Percentiles rank a stretch among this genome's conserved stretches.
phyloP scores from a whole-genome alignment of 2,329 filamentous ascomycete species.

The Tympanopsis confertula region DNA sequence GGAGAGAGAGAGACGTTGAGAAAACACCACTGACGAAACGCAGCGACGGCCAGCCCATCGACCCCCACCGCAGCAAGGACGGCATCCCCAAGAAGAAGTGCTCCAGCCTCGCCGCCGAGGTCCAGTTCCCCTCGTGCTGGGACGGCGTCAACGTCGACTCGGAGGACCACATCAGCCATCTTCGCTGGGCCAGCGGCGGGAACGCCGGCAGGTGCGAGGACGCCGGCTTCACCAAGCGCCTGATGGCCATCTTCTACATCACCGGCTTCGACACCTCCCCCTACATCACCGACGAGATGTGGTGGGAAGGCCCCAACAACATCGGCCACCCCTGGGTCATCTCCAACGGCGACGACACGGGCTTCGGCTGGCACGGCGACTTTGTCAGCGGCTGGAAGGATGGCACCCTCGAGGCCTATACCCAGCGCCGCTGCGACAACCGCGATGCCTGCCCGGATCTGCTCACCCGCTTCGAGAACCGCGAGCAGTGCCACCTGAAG shows the following conservation, averaged over 20 bases:
- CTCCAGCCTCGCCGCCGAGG: constrained; percentile 35
- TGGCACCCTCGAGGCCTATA: too few relatives aligned
- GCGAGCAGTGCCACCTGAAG: too few relatives aligned
- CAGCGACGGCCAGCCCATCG: constrained; percentile 42
- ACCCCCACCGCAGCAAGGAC: constrained; percentile 29
- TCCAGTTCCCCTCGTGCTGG: constrained; percentile 53
- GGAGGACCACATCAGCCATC: constrained; percentile 40
- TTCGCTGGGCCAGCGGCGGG: constrained; percentile 34
- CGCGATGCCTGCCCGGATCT: too few relatives aligned
- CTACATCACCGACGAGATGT: constrained; percentile 35
- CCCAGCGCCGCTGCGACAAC: too few relatives aligned
- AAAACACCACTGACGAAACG: constrained; percentile 40
- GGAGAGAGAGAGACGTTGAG: too few relatives aligned
- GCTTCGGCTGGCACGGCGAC: too few relatives aligned
- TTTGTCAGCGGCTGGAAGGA: too few relatives aligned
- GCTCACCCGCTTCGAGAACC: too few relatives aligned
- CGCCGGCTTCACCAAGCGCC: constrained; percentile 37
- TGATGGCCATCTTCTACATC: constrained; percentile 49
- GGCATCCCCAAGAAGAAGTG: constrained; percentile 43
- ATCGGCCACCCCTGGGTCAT: constrained; percentile 38
- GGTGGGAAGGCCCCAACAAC: constrained; percentile 18
- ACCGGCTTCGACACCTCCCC: constrained; percentile 39
- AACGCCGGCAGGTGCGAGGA: constrained; percentile 36
- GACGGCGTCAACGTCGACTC: constrained; percentile 44
- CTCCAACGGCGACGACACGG: too few relatives aligned